Percentiles rank a stretch among this genome's conserved stretches.
Evolutionary conservation across 192 early-diverging fungal species (phyloP).

Genomic region (Linderina pennispora): DNA sequence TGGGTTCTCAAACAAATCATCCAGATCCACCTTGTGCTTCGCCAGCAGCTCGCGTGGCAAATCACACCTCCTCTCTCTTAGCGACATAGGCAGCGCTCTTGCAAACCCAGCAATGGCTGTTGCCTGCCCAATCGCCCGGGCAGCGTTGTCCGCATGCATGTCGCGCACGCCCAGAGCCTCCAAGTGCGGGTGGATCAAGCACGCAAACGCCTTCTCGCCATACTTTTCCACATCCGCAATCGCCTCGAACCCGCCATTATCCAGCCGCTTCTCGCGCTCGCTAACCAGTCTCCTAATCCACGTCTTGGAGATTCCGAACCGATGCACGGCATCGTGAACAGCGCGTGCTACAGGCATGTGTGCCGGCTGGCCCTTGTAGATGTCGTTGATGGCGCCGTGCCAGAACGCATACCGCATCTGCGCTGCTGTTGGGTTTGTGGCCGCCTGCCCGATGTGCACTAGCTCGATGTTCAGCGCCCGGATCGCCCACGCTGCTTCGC

Average conservation of each 20-base stretch:
- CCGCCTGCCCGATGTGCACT: constrained; percentile 67
- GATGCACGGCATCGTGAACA: constrained; percentile 56
- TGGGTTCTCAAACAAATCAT: constrained; percentile 57
- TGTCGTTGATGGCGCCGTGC: constrained; percentile 73
- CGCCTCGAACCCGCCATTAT: constrained; percentile 61
- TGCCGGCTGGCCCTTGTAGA: constrained; percentile 56
- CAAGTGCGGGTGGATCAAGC: constrained; percentile 84
- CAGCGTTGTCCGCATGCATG: constrained; percentile 81
- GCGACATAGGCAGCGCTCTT: constrained; percentile 61
- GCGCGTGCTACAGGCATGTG: constrained; percentile 72
- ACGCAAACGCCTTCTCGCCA: constrained; percentile 80
- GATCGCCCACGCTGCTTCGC: constrained; percentile 65
- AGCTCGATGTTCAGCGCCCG: constrained; percentile 91
- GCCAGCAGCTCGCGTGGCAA: constrained; percentile 72
- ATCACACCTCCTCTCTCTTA: constrained; percentile 62
- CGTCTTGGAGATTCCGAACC: constrained; percentile 55
- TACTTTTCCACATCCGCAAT: constrained; percentile 78
- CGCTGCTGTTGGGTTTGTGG: constrained; percentile 62
- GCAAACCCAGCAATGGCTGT: constrained; percentile 74
- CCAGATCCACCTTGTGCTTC: constrained; percentile 73
- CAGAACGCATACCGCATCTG: constrained; percentile 84
- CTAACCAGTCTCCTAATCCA: constrained; percentile 79
- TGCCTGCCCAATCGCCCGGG: constrained; percentile 86
- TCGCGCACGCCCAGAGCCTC: constrained; percentile 79
- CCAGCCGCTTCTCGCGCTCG: constrained; percentile 53